Base-by-base conservation (phyloP, 306 rosid species). In the Quercus glauca region DNA sequence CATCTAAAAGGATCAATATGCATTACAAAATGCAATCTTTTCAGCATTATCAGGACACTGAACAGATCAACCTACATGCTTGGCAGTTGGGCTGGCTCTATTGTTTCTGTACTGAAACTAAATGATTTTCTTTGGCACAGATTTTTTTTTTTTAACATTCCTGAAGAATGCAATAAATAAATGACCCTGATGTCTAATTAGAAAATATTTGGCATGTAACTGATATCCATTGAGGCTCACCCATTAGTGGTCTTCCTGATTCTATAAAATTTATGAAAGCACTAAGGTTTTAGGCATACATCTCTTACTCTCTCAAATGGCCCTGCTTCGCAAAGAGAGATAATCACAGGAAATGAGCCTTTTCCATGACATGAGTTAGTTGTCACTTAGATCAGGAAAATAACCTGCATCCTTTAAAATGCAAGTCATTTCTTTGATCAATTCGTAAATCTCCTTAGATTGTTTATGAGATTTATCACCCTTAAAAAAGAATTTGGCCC, bases 401-500 rank as follows among this genome's bases (percentile, higher is more conserved):
- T 85, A 85, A 37, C 83, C 89, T 12, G 84, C 82, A 85, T 85
- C 89, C 83, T 85, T 87, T 53, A 88, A 28, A 31, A 85, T 84
- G 75, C 76, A 74, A 77, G 84, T 87, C 41, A 94, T 81, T 73
- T 56, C 88, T 79, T 80, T 71, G 70, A 85, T 76, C 78, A 86
- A 84, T 82, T 78, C 81, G 79, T 86, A 85, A 70, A 93, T 89
- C 84, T 86, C 94, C 61, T 73, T 64, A 37, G 83, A 83, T 64
- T 81, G 86, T 73, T 51, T 76, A 78, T 88, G 97, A 80, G 84
- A 86, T 57, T 76, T 79, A 76, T 90, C 91, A 53, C 82, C 86
- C 79, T 84, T 90, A 52, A 86, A 78, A 71, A 91, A 91, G 81
- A 90, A 82, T 58, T 76, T 77, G 73, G 85, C 80, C 83, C 77